Percentiles rank a stretch among this genome's conserved stretches.
Evolutionary conservation across 1,284 basidiomycete genomes (phyloP).

Genomic region (Garcileccinum viscosum): DNA sequence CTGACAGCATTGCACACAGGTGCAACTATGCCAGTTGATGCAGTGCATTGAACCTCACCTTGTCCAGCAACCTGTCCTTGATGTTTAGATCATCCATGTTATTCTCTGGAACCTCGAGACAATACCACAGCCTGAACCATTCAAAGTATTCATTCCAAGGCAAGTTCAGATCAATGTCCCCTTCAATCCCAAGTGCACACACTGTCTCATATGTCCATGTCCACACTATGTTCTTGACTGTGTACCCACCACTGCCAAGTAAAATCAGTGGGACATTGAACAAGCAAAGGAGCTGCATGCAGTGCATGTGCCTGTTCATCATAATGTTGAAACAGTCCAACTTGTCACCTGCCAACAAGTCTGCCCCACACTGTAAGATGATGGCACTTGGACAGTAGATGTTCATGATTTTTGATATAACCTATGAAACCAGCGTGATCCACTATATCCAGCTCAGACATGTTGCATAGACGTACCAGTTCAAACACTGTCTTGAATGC

Average conservation of each 20-base stretch:
- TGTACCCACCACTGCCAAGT: constrained; percentile 96
- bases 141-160: constrained; percentile 98
- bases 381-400: constrained; percentile 91
- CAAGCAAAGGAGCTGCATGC: constrained; percentile 85
- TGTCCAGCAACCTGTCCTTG: constrained; percentile 81
- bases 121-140: constrained; percentile 96
- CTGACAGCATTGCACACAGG: constrained; percentile 77
- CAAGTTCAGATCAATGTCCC: constrained; percentile 79
- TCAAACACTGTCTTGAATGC: constrained; percentile 85
- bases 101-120: constrained; percentile 88
- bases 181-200: constrained; percentile 85
- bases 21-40: constrained; percentile 79
- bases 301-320: constrained; percentile 93
- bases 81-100: constrained; percentile 96
- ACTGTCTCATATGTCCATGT: constrained; percentile 99
- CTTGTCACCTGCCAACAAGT: constrained; percentile 95
- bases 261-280: constrained; percentile 90
- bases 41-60: constrained; percentile 80
- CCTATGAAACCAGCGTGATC: constrained; percentile 47
- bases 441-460: neutral
- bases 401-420: constrained; percentile 88
- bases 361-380: constrained; percentile 94
- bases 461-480: constrained; percentile 63
- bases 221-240: constrained; percentile 88
- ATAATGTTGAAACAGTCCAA: constrained; percentile 96